Evolutionary conservation across 2,329 filamentous ascomycete species (phyloP).

Genomic region (Pseudogymnoascus sp.): DNA sequence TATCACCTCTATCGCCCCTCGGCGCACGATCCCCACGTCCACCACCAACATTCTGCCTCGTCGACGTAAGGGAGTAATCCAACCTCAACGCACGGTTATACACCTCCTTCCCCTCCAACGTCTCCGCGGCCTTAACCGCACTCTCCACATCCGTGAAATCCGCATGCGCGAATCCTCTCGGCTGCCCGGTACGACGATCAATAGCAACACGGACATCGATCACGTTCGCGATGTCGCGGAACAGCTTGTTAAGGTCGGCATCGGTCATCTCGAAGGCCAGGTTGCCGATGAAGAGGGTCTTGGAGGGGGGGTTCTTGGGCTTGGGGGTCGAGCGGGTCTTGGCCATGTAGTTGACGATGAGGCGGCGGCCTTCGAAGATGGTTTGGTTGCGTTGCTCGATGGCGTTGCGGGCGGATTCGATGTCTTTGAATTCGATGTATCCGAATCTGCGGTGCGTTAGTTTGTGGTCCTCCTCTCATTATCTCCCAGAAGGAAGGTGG

Average conservation of each 20-base stretch:
- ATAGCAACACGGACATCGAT: conserved; percentile 73
- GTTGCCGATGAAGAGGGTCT: conserved; percentile 75
- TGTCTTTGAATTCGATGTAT: conserved; percentile 52
- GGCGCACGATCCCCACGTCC: neutral
- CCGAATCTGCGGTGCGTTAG: conserved; percentile 45
- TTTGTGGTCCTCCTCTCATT: neutral
- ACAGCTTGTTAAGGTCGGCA: conserved; percentile 69
- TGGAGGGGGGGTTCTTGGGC: conserved; percentile 42
- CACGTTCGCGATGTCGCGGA: conserved; percentile 61
- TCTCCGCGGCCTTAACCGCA: conserved; percentile 51
- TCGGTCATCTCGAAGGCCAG: conserved; percentile 82
- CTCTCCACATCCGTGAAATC: conserved; percentile 65
- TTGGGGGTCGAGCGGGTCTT: conserved; percentile 17
- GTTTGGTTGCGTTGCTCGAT: conserved; percentile 50
- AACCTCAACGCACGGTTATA: conserved; percentile 58
- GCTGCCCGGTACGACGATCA: conserved; percentile 71
- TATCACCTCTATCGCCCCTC: no score
- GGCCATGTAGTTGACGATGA: conserved; percentile 49
- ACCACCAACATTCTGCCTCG: neutral
- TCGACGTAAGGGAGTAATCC: conserved; percentile 46
- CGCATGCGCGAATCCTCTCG: conserved; percentile 75
- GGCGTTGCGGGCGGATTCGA: conserved; percentile 47
- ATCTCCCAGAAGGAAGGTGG: neutral
- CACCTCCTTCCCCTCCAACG: conserved; percentile 49
- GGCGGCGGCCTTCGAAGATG: conserved; percentile 54